Percentiles rank a stretch among this genome's conserved stretches.
Conservation (phyloP, 257 asterid species). For the Solanum sejunctum region DNA sequence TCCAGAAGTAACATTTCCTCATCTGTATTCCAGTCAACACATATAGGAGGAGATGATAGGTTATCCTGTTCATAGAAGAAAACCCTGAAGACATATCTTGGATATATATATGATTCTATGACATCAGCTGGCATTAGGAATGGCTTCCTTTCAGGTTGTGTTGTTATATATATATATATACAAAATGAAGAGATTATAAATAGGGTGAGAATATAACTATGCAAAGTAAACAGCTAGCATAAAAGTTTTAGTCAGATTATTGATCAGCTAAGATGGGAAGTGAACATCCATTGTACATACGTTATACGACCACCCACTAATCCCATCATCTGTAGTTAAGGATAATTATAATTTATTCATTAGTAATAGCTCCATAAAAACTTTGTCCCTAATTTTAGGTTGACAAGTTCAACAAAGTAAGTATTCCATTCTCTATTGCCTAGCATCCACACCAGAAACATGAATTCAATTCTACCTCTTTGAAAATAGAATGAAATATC, state of each 20-base stretch:
- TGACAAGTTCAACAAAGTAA: background rate
- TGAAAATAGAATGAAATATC: background rate
- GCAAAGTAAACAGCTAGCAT: background rate
- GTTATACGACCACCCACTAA: background rate
- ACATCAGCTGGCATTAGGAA: too few species aligned
- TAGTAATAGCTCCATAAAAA: background rate
- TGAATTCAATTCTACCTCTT: background rate
- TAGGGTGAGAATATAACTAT: background rate
- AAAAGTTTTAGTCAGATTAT: background rate
- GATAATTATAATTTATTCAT: background rate
- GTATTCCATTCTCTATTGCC: background rate
- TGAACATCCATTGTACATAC: background rate
- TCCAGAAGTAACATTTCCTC: slow-evolving; percentile 93
- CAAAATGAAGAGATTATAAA: background rate
- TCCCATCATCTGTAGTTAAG: background rate
- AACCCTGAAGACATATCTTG: background rate
- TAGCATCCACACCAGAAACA: background rate
- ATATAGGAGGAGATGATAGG: slow-evolving; percentile 27
- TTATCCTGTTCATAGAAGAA: slow-evolving; percentile 23
- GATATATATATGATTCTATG: background rate
- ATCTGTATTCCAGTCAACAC: slow-evolving; percentile 92
- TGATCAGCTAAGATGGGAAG: background rate
- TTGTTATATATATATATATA: background rate
- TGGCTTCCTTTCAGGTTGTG: too few species aligned
- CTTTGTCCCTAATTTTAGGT: background rate